Evolutionary conservation across 2,329 filamentous ascomycete species (phyloP), one percentile per base, ranked within the genome.

Genomic region (Diplodia sapinea): DNA sequence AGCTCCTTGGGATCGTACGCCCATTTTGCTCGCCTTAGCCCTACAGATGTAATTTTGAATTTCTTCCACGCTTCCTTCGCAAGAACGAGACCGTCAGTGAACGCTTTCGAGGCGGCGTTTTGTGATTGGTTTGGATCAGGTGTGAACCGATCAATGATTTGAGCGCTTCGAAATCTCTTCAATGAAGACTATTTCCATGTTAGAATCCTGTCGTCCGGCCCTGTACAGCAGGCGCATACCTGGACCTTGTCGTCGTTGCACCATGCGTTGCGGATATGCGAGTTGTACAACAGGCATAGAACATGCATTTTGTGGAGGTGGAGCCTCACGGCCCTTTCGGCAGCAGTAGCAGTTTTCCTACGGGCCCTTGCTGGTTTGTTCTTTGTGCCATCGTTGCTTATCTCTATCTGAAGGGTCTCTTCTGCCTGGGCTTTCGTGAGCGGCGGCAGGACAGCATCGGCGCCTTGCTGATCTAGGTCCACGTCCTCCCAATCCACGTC

Each of bases 251-350:
- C 73, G 74, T 94, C 90, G 73, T 96, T 96, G 79, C 94, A 97
- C 93, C 94, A 97, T 66, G 86, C 82, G 75, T 98, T 99, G 66
- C 94, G 88, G 68, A 88, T 83, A 71, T 91, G 86, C 17, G 89
- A 85, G 77, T 98, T 92, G 11, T 88, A 87, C 17, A 99, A 79
- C 1, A 99, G 83, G 75, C 92, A 96, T 15, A 97, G 81, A 0
- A 98, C 71, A 79, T 99, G 94, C 69, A 89, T 83, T 78, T 94
- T 96, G 78, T 99, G 95, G n/a, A 93, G 84, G 63, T 92, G 86
- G 36, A 95, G 77, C 23, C 94, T 87, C 36, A 84, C 75, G 56
- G 83, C 85, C 70, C 84, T 88, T 70, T 90, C 88, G 0, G 82
- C 81, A 7, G 82, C 81, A 1, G 86, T 86, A 17, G 85, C 79